Percentiles rank a stretch among this genome's conserved stretches.
Evolutionary conservation across 257 asterid species (phyloP).

Genomic region (Buddleja alternifolia): DNA sequence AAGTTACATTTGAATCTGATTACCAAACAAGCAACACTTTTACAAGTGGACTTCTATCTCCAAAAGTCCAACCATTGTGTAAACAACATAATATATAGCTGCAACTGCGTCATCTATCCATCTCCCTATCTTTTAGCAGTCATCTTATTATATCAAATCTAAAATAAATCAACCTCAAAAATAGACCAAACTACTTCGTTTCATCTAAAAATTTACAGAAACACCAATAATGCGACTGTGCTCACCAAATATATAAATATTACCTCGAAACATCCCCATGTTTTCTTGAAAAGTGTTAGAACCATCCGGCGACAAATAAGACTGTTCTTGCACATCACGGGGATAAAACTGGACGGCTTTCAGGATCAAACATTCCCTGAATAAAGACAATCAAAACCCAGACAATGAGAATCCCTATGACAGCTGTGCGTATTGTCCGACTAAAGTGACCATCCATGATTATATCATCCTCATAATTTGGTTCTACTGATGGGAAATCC

Average conservation of each 20-base stretch:
- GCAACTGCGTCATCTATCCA: not conserved
- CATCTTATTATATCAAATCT: too few relatives aligned
- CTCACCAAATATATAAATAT: not conserved
- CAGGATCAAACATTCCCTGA: slow-evolving; percentile 64
- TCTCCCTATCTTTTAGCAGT: not conserved
- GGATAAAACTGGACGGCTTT: slow-evolving; percentile 48
- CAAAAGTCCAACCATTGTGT: too few relatives aligned
- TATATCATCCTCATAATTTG: slow-evolving; percentile 38
- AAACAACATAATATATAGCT: too few relatives aligned
- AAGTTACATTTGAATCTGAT: too few relatives aligned
- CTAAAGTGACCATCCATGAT: slow-evolving; percentile 36
- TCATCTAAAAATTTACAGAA: not conserved
- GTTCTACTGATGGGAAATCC: slow-evolving; percentile 35
- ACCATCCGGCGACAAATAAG: not conserved
- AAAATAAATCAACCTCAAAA: too few relatives aligned
- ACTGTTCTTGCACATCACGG: slow-evolving; percentile 17
- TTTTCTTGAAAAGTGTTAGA: not conserved
- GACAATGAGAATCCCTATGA: slow-evolving; percentile 68
- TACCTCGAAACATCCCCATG: slow-evolving; percentile 1
- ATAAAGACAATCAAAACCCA: slow-evolving; percentile 66
- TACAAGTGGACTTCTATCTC: too few relatives aligned
- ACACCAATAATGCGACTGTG: not conserved
- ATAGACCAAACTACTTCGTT: not conserved
- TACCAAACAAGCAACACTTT: too few relatives aligned
- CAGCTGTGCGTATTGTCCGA: slow-evolving; percentile 53